phyloP scores from a whole-genome alignment of 2,329 filamentous ascomycete genomes.

The Talaromyces sp. region DNA sequence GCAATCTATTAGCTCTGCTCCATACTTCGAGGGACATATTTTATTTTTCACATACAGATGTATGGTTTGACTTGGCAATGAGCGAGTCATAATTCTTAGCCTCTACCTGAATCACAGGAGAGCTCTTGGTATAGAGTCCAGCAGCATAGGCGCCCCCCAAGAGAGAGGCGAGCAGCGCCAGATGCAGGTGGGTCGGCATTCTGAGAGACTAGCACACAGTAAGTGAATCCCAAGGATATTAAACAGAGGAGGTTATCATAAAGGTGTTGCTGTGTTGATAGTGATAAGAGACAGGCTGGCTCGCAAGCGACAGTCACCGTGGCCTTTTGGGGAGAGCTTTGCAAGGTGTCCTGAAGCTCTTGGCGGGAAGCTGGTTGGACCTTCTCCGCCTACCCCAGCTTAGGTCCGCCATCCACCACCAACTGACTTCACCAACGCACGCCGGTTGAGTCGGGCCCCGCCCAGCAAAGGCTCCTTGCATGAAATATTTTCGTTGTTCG shows the following conservation, averaged over 20 bases:
- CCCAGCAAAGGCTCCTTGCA: not conserved
- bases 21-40: not conserved
- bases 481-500: not conserved
- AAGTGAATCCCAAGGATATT: not conserved
- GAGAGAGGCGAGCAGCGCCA: constrained; percentile 53
- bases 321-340: not conserved
- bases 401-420: not conserved
- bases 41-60: constrained; percentile 59
- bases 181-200: constrained; percentile 35
- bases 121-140: constrained; percentile 78
- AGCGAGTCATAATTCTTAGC: constrained; percentile 73
- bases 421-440: not conserved
- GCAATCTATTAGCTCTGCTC: constrained; percentile 15
- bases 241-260: not conserved
- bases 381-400: constrained; percentile 6
- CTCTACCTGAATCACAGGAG: constrained; percentile 78
- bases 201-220: constrained; percentile 17
- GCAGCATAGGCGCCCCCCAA: constrained; percentile 63
- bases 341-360: constrained; percentile 34
- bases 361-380: constrained; percentile 4
- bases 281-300: not conserved
- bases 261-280: not conserved
- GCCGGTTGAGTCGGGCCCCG: not conserved
- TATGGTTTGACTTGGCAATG: constrained; percentile 85
- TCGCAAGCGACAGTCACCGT: not conserved